Evolutionary conservation across 306 rosid species (phyloP).

Genomic region (Cucumis hystrix): DNA sequence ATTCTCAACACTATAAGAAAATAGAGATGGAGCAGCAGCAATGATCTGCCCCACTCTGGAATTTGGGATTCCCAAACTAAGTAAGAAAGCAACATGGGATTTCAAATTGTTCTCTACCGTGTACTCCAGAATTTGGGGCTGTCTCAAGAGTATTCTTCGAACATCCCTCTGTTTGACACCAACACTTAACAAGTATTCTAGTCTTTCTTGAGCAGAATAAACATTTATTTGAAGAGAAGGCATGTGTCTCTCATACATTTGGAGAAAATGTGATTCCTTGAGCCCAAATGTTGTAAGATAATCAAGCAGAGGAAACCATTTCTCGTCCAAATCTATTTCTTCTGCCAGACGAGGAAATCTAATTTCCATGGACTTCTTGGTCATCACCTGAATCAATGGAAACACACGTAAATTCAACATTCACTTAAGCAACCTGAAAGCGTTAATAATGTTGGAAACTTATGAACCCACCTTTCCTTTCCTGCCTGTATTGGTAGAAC

Average conservation of each 20-base stretch:
- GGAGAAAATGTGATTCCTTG: slow-evolving; percentile 83
- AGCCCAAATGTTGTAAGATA: slow-evolving; percentile 79
- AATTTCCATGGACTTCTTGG: slow-evolving; percentile 29
- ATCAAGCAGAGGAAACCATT: slow-evolving; percentile 89
- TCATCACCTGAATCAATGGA: slow-evolving; percentile 28
- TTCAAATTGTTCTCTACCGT: slow-evolving; percentile 81
- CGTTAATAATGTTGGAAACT: slow-evolving; percentile 9
- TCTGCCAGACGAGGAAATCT: slow-evolving; percentile 61
- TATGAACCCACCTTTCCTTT: slow-evolving; percentile 42
- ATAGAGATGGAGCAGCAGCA: slow-evolving; percentile 64
- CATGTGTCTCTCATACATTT: slow-evolving; percentile 88
- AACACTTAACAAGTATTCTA: slow-evolving; percentile 76
- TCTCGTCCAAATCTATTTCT: slow-evolving; percentile 56
- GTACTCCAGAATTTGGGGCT: slow-evolving; percentile 79
- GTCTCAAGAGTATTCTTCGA: slow-evolving; percentile 73
- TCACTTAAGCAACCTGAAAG: neutral
- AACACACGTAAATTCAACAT: slow-evolving; percentile 1
- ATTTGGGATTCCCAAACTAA: slow-evolving; percentile 60
- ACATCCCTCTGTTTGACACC: slow-evolving; percentile 86
- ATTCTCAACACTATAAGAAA: slow-evolving; percentile 84
- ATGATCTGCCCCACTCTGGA: slow-evolving; percentile 82
- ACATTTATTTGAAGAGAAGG: slow-evolving; percentile 80
- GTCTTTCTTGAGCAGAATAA: slow-evolving; percentile 70
- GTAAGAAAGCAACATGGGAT: slow-evolving; percentile 71
- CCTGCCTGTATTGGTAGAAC: slow-evolving; percentile 16